Evolutionary conservation across 768 basidiomycete species (phyloP), one percentile per base, ranked within the genome.

Genomic region (Calocera cornea): DNA sequence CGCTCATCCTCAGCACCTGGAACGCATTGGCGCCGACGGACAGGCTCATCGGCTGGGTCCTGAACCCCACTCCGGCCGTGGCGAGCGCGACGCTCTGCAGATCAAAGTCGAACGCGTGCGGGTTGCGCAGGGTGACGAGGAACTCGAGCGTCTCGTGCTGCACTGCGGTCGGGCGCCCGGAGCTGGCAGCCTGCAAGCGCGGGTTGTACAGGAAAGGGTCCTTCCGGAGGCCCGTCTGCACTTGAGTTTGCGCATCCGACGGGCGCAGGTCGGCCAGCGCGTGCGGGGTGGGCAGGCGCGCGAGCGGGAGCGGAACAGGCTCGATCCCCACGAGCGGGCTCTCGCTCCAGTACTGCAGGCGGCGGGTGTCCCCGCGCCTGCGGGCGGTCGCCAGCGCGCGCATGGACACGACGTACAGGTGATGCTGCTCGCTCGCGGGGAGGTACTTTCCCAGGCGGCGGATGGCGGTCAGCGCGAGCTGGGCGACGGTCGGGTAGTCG

Each of bases 181-280:
- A 86, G 17, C 80, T 80, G 34, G 80, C 78, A 7, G 82, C 76
- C 73, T 83, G 86, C 67, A 76, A 47, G 38, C 95, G 81, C 1
- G 95, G 95, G 75, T 97, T 94, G 75, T 97, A 97, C 67, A 98
- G 78, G 77, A 97, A 97, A 1, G 90, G 88, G 74, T 94, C 89
- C 24, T 82, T 83, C 34, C 80, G 78, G 8, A 90, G 75, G 7
- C 83, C 75, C 0, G 86, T 86, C 1, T 82, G 73, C 17, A 65
- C 22, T 19, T 0, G 50, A 24, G 36, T 41, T 27, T 66, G 65
- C 41, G 64, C 66, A 63, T 27, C 38, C 14, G 54, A 31, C 34
- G 68, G 66, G 41, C 67, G 34, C 24, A 70, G 63, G 27, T 77
- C 77, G 40, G 70, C 67, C 14, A 72, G 66, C 0, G 87, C 84